A percentile compares a stretch with the other conserved stretches of the same genome.
Conservation (phyloP, 2,329 filamentous ascomycete genomes). For the Botrytis porri region DNA sequence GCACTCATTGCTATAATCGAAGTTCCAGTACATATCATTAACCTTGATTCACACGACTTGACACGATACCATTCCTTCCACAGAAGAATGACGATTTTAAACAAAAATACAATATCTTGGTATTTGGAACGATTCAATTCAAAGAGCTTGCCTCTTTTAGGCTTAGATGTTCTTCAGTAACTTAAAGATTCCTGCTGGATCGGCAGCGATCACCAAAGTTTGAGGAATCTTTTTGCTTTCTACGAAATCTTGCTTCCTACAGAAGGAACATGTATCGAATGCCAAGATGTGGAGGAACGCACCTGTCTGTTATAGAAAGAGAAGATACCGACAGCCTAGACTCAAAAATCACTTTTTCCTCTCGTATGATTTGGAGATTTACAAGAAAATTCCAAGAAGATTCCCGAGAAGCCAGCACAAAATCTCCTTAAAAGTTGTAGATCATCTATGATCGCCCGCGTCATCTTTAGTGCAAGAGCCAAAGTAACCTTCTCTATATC, state of each 20-base stretch:
- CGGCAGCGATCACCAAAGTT: rapidly evolving
- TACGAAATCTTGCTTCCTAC: background rate
- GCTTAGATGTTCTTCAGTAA: background rate
- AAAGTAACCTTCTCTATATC: background rate
- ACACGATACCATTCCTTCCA: background rate
- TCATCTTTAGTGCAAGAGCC: background rate
- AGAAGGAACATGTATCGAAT: background rate
- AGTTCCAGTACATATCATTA: rapidly evolving
- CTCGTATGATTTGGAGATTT: background rate
- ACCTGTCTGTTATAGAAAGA: background rate
- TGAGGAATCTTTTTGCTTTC: no score
- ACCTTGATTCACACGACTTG: background rate
- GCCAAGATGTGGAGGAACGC: background rate
- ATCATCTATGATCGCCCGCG: no score
- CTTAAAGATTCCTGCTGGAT: background rate
- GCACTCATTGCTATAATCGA: background rate
- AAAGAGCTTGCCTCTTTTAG: background rate
- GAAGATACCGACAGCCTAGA: background rate
- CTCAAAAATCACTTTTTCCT: background rate
- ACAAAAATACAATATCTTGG: background rate
- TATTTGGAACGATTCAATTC: background rate
- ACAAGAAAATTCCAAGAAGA: rapidly evolving
- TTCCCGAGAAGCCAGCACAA: background rate
- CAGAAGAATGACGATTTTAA: background rate
- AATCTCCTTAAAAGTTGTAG: background rate